A percentile compares a stretch with the other conserved stretches of the same genome.
These are phyloP conservation scores for Blastobotrys aristatus DNA, from an alignment of 1,139 yeast genomes.

Conservation along the genomic window DNA sequence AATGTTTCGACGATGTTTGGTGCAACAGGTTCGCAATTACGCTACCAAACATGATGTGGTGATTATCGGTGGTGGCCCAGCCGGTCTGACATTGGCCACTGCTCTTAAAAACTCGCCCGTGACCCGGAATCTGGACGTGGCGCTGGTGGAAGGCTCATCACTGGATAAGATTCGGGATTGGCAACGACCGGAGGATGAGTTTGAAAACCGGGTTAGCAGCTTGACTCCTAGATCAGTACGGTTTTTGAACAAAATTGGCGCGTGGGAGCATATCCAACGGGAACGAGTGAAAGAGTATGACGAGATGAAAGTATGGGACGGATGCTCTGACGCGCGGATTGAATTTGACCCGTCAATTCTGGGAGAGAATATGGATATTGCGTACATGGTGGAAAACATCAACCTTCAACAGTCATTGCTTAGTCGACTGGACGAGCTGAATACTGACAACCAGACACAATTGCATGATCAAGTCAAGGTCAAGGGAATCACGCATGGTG, in stretches of 20 bases:
- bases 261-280: slow-evolving; percentile 63
- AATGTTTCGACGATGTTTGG: neutral
- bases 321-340: slow-evolving; percentile 61
- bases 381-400: slow-evolving; percentile 84
- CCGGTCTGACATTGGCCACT: slow-evolving; percentile 82
- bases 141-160: slow-evolving; percentile 68
- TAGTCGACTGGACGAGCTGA: slow-evolving; percentile 50
- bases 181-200: slow-evolving; percentile 50
- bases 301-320: slow-evolving; percentile 82
- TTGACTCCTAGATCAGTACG: slow-evolving; percentile 75
- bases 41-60: slow-evolving; percentile 53
- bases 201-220: slow-evolving; percentile 78
- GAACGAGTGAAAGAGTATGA: slow-evolving; percentile 77
- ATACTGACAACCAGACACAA: slow-evolving; percentile 23
- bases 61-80: slow-evolving; percentile 97
- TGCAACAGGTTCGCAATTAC: neutral
- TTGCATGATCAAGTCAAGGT: slow-evolving; percentile 66
- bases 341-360: slow-evolving; percentile 56
- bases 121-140: slow-evolving; percentile 56
- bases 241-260: slow-evolving; percentile 64
- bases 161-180: slow-evolving; percentile 51
- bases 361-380: slow-evolving; percentile 40
- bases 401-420: slow-evolving; percentile 74
- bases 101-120: slow-evolving; percentile 64
- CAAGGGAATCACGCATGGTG: slow-evolving; percentile 27